A percentile compares a stretch with the other conserved stretches of the same genome.
phyloP scores from a whole-genome alignment of 2,329 filamentous ascomycete species.

The Macroventuria anomochaeta region DNA sequence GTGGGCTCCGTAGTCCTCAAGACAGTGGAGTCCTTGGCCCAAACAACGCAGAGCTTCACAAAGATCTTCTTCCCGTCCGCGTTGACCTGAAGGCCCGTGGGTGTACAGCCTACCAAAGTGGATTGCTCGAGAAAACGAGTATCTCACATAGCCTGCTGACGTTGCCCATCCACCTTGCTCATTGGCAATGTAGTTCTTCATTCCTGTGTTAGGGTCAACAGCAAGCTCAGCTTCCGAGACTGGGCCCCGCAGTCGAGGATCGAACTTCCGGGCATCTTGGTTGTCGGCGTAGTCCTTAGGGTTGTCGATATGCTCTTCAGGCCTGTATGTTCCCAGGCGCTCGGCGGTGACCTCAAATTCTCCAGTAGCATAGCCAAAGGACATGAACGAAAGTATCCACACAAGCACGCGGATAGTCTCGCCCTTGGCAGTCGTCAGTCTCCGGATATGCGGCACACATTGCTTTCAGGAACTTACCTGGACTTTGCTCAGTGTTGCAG shows the following conservation, averaged over 20 bases:
- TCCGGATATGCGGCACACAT: slow-evolving; percentile 22
- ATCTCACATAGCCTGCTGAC: slow-evolving; percentile 77
- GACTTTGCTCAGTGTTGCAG: slow-evolving; percentile 60
- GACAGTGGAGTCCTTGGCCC: slow-evolving; percentile 60
- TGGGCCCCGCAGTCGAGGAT: slow-evolving; percentile 80
- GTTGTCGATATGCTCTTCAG: slow-evolving; percentile 59
- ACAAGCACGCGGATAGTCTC: slow-evolving; percentile 62
- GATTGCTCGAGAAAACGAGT: slow-evolving; percentile 57
- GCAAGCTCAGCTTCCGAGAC: slow-evolving; percentile 60
- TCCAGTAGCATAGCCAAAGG: slow-evolving; percentile 62
- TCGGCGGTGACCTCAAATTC: slow-evolving; percentile 64
- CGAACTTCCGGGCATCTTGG: slow-evolving; percentile 80
- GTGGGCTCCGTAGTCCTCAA: slow-evolving; percentile 63
- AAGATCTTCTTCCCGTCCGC: slow-evolving; percentile 54
- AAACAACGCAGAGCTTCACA: slow-evolving; percentile 58
- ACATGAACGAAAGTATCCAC: slow-evolving; percentile 63
- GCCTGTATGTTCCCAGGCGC: slow-evolving; percentile 56
- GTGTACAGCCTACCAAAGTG: slow-evolving; percentile 58
- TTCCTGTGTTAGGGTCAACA: slow-evolving; percentile 64
- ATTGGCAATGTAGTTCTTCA: slow-evolving; percentile 99
- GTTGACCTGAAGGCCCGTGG: slow-evolving; percentile 50
- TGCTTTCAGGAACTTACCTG: slow-evolving; percentile 36
- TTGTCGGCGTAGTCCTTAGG: slow-evolving; percentile 63
- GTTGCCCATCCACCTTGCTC: slow-evolving; percentile 88
- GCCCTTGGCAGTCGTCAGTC: slow-evolving; percentile 45